A percentile compares a stretch with the other conserved stretches of the same genome.
Evolutionary conservation across 768 basidiomycete genomes (phyloP).

Genomic region (Boletus huronensis): DNA sequence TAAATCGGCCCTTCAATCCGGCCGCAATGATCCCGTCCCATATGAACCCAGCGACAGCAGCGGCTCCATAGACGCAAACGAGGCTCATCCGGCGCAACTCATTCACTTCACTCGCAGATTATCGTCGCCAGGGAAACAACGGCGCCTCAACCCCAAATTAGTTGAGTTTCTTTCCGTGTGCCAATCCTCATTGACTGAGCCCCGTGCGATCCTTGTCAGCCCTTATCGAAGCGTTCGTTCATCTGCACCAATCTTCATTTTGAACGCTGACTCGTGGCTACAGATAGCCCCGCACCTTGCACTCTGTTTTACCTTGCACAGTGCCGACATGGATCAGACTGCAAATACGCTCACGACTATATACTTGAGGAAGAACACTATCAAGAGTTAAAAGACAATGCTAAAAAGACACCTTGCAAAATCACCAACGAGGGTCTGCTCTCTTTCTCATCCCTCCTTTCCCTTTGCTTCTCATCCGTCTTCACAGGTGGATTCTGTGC

Average conservation of each 20-base stretch:
- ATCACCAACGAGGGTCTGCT: slow-evolving; percentile 52
- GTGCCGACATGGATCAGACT: slow-evolving; percentile 56
- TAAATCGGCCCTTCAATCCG: slow-evolving; percentile 38
- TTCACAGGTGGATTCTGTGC: slow-evolving; percentile 49
- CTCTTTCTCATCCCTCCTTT: not conserved
- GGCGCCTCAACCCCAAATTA: slow-evolving; percentile 51
- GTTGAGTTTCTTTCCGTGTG: slow-evolving; percentile 36
- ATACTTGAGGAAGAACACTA: slow-evolving; percentile 52
- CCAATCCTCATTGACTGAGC: slow-evolving; percentile 16
- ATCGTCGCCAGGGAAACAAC: slow-evolving; percentile 34
- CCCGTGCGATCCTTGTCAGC: slow-evolving; percentile 32
- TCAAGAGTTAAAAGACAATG: slow-evolving; percentile 49
- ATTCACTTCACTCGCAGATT: slow-evolving; percentile 25
- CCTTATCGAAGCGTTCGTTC: slow-evolving; percentile 59
- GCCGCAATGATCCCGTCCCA: slow-evolving; percentile 29
- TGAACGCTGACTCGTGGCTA: not conserved
- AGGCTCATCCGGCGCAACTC: slow-evolving; percentile 26
- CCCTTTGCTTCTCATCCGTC: not conserved
- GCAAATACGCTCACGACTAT: slow-evolving; percentile 64
- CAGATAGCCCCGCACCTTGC: slow-evolving; percentile 62
- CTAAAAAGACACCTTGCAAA: slow-evolving; percentile 62
- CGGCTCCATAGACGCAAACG: slow-evolving; percentile 44
- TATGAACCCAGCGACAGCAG: slow-evolving; percentile 46
- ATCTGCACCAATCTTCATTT: slow-evolving; percentile 1
- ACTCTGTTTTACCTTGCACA: slow-evolving; percentile 61